Evolutionary conservation across 2,329 filamentous ascomycete species (phyloP), one percentile per base, ranked within the genome.

Genomic region (Sporothrix variecibatus): DNA sequence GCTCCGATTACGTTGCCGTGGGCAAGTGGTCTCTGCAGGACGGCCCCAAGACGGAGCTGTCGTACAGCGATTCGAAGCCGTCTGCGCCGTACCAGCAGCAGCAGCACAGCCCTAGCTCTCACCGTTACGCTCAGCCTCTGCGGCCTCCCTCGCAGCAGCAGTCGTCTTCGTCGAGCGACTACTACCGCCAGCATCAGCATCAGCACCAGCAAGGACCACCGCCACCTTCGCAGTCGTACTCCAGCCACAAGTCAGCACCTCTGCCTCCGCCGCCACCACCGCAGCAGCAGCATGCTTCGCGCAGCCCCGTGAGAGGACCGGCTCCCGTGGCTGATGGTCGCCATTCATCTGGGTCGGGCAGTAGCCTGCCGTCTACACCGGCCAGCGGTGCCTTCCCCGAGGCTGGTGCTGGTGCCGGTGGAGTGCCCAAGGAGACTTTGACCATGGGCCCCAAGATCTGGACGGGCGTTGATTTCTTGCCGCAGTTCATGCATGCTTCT

Each of bases 401-500:
- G 12, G 23, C 20, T 68, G 84, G 38, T 17, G 31, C 58, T 15
- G 17, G 51, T 56, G 28, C 28, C 2, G 56, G 83, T 1, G 77
- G 84, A 11, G 82, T 85, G 0, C 83, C 84, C 17, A 91, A 90
- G 80, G 89, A 91, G 79, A 87, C 46, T 7, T 46, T 53, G 43
- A n/a, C 46, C 46, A 51, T 69, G 43, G 90, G 90, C 0, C 89
- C 90, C 15, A 91, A 91, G 83, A 92, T 92, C 75, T 92, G 90
- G 90, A 91, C 89, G 1, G 90, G 90, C 34, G 89, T 87, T 2
- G 89, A 91, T 74, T 92, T 91, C 77, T 81, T 92, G 72, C 90
- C 90, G n/a, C 86, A 90, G 17, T 92, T 91, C 78, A 86, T 92
- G 34, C 85, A 87, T 68, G 86, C 89, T 60, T 87, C 87, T 34